Conservation (phyloP, 768 basidiomycete genomes). For the Neoboletus magnificus region DNA sequence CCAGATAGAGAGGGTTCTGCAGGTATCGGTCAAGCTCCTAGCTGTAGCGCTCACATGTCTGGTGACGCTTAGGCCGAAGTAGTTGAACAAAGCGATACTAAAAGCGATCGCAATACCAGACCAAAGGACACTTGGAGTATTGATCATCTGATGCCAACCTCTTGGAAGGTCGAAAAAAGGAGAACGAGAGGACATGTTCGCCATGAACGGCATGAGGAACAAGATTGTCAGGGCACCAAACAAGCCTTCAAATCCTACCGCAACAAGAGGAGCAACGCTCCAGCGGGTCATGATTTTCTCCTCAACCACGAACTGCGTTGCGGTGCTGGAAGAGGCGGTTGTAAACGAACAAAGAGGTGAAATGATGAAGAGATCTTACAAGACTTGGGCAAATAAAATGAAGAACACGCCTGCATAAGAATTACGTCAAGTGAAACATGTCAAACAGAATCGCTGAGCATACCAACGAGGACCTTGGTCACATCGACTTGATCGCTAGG, state of each 20-base stretch:
- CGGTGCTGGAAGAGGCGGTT: constrained; percentile 54
- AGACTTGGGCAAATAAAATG: constrained; percentile 90
- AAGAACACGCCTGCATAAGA: constrained; percentile 72
- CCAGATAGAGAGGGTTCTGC: constrained; percentile 96
- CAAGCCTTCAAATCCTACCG: constrained; percentile 92
- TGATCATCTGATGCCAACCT: constrained; percentile 86
- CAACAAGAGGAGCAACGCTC: constrained; percentile 82
- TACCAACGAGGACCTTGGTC: constrained; percentile 73
- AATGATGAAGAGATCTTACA: constrained; percentile 49
- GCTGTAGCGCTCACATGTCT: constrained; percentile 90
- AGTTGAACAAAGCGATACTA: constrained; percentile 82
- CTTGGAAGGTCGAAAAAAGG: constrained; percentile 85
- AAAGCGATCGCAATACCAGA: constrained; percentile 68
- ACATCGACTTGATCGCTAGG: constrained; percentile 57
- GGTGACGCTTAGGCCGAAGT: constrained; percentile 91
- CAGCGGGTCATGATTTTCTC: constrained; percentile 93
- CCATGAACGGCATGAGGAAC: constrained; percentile 74
- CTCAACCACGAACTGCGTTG: constrained; percentile 91
- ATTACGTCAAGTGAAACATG: constrained; percentile 17
- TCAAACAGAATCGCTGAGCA: constrained; percentile 11
- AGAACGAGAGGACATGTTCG: constrained; percentile 60
- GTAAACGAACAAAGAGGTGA: neutral
- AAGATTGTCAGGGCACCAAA: constrained; percentile 84
- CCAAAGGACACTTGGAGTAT: constrained; percentile 68
- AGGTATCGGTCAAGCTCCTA: constrained; percentile 89